Percentiles rank a stretch among this genome's conserved stretches.
phyloP scores from a whole-genome alignment of 768 basidiomycete species.

The Solioccasus polychromus region DNA sequence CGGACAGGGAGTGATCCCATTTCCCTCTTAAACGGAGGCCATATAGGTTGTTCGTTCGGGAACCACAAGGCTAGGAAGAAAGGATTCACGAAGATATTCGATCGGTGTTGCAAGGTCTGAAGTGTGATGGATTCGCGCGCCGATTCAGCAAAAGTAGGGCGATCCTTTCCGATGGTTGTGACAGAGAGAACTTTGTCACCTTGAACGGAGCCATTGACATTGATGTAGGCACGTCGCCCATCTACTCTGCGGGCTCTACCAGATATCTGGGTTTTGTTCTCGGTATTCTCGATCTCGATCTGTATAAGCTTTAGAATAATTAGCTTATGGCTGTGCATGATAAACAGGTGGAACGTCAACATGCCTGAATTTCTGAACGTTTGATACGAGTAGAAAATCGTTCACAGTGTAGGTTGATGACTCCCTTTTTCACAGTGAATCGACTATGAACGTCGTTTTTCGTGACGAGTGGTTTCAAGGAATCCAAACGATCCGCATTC shows the following conservation, averaged over 20 bases:
- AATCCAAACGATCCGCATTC: constrained; percentile 45
- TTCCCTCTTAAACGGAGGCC: constrained; percentile 9
- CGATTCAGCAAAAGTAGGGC: constrained; percentile 53
- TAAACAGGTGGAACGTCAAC: constrained; percentile 7
- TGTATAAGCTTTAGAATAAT: constrained; percentile 14
- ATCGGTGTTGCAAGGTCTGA: constrained; percentile 13
- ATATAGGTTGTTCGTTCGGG: constrained; percentile 13
- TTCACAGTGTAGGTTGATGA: constrained; percentile 33
- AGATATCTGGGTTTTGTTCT: constrained; percentile 2
- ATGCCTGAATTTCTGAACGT: constrained; percentile 38
- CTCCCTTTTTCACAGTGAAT: constrained; percentile 27
- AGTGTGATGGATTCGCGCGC: constrained; percentile 24
- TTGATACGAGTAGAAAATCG: constrained; percentile 47
- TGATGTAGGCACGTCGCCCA: constrained; percentile 39
- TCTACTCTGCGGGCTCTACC: constrained; percentile 23
- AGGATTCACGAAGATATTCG: constrained; percentile 16
- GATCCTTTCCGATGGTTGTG: constrained; percentile 51
- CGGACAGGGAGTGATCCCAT: background rate
- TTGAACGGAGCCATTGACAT: constrained; percentile 21
- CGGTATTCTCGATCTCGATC: constrained; percentile 15
- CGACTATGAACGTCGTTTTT: constrained; percentile 40
- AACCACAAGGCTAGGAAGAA: constrained; percentile 31
- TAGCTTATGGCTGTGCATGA: background rate
- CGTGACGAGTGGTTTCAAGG: constrained; percentile 43
- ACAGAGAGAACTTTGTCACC: constrained; percentile 31